Evolutionary conservation across 2,329 filamentous ascomycete species (phyloP).

Genomic region (Gnomoniopsis smithogilvyi): DNA sequence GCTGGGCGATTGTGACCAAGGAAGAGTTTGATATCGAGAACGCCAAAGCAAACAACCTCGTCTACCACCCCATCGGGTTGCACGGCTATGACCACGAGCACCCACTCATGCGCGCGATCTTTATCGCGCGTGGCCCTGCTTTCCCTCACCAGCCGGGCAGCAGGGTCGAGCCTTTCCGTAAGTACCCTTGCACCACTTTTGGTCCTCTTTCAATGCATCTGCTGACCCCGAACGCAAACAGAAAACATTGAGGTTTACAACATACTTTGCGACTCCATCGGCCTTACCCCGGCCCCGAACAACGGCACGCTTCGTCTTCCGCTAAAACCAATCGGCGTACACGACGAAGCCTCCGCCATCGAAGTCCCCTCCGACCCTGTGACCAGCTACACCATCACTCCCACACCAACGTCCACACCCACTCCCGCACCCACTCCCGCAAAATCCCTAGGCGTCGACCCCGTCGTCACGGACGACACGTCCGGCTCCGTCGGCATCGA

Average conservation of each 20-base stretch:
- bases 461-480: slow-evolving; percentile 21
- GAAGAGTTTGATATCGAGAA: slow-evolving; percentile 73
- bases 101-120: slow-evolving; percentile 94
- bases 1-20: slow-evolving; percentile 86
- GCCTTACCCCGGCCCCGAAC: slow-evolving; percentile 70
- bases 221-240: slow-evolving; percentile 30
- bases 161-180: slow-evolving; percentile 77
- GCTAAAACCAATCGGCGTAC: slow-evolving; percentile 59
- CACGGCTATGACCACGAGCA: slow-evolving; percentile 96
- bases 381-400: slow-evolving; percentile 23
- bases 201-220: background rate
- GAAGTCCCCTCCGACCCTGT: slow-evolving; percentile 54
- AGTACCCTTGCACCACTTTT: slow-evolving; percentile 35
- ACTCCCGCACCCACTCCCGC: slow-evolving; percentile 12
- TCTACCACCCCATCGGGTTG: slow-evolving; percentile 78
- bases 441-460: slow-evolving; percentile 18
- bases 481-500: slow-evolving; percentile 23
- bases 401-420: slow-evolving; percentile 3
- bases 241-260: slow-evolving; percentile 97
- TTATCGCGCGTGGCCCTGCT: slow-evolving; percentile 85
- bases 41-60: slow-evolving; percentile 58
- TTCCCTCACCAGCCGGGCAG: slow-evolving; percentile 86
- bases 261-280: slow-evolving; percentile 84
- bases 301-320: slow-evolving; percentile 83
- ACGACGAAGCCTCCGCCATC: slow-evolving; percentile 47